These are phyloP conservation scores for Diaporthe eres DNA, from an alignment of 2,329 filamentous ascomycete species.

Conservation along the genomic window DNA sequence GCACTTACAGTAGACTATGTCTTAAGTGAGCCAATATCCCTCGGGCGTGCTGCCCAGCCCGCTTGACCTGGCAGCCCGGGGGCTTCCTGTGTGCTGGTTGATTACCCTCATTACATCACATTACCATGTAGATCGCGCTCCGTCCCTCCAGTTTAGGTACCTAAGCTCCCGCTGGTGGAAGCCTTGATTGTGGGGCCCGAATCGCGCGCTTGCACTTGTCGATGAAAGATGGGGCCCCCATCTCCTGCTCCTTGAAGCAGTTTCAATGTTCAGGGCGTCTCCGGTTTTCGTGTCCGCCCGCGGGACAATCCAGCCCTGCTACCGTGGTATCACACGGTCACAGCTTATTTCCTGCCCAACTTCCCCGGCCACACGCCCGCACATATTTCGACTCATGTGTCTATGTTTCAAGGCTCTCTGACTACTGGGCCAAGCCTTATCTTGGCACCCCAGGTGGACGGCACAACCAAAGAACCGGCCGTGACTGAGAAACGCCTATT, in stretches of 20 bases:
- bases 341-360: constrained; percentile 16
- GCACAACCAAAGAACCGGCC: not conserved
- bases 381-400: constrained; percentile 25
- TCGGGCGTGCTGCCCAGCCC: not conserved
- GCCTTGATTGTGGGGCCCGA: constrained; percentile 28
- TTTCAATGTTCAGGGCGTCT: constrained; percentile 20
- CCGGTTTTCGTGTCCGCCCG: constrained; percentile 11
- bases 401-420: constrained; percentile 27
- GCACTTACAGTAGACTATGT: too few species aligned
- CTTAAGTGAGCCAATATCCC: constrained; percentile 1
- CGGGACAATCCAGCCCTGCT: constrained; percentile 8
- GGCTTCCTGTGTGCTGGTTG: not conserved
- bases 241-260: constrained; percentile 30
- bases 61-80: not conserved
- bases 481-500: too few species aligned
- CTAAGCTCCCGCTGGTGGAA: constrained; percentile 4
- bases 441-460: constrained; percentile 20
- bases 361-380: not conserved
- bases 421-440: constrained; percentile 25
- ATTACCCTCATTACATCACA: constrained; percentile 32
- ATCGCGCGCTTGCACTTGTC: constrained; percentile 1
- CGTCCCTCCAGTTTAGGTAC: not conserved
- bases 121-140: constrained; percentile 4
- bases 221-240: constrained; percentile 5
- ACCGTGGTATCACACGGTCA: constrained; percentile 26